Evolutionary conservation across 768 basidiomycete species (phyloP).

Genomic region (Rhizopogon vinicolor): DNA sequence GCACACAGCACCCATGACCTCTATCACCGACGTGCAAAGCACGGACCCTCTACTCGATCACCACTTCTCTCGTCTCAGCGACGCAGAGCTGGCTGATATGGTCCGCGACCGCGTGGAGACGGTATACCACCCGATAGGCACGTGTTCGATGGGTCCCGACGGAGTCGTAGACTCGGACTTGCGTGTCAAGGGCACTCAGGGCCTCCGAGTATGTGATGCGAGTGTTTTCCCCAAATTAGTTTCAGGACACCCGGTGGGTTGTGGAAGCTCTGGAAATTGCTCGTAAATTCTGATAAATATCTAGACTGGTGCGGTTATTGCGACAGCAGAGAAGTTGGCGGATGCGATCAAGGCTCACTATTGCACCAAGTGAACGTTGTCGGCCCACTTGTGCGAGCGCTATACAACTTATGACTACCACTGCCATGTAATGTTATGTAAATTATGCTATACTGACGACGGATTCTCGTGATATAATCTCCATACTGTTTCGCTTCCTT

Average conservation of each 20-base stretch:
- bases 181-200: conserved; percentile 36
- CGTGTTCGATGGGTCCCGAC: conserved; percentile 32
- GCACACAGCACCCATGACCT: conserved; percentile 32
- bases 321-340: conserved; percentile 31
- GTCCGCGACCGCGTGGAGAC: conserved; percentile 33
- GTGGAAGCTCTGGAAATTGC: neutral
- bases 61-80: conserved; percentile 25
- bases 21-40: conserved; percentile 28
- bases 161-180: conserved; percentile 37
- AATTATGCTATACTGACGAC: no score
- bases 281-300: neutral
- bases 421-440: no score
- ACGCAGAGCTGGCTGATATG: conserved; percentile 29
- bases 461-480: no score
- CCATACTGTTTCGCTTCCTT: no score
- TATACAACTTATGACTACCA: no score
- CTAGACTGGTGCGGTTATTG: conserved; percentile 26
- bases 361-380: neutral
- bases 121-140: conserved; percentile 40
- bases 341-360: conserved; percentile 27
- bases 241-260: conserved; percentile 41
- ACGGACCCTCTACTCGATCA: conserved; percentile 32
- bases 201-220: conserved; percentile 45
- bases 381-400: no score
- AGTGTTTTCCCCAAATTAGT: conserved; percentile 39